phyloP scores from a whole-genome alignment of 2,329 filamentous ascomycete genomes.

The Alternaria rosae region DNA sequence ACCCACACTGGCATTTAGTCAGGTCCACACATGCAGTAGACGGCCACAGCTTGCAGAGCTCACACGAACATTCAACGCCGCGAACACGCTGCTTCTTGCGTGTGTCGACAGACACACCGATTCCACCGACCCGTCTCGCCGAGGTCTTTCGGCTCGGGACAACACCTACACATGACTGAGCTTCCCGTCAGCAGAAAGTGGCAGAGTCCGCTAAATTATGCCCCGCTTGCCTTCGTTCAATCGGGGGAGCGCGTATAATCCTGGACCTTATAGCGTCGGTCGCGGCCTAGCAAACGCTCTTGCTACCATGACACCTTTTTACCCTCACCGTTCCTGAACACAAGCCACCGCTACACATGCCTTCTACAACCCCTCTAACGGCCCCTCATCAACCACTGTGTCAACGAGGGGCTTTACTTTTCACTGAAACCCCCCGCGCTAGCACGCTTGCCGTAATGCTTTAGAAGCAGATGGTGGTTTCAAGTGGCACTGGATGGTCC shows the following conservation, averaged over 20 bases:
- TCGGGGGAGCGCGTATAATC: conserved; percentile 22
- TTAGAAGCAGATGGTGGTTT: conserved; percentile 45
- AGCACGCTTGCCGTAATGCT: conserved; percentile 43
- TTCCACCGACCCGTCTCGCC: conserved; percentile 1
- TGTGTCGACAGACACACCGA: conserved; percentile 1
- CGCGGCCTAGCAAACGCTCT: conserved; percentile 25
- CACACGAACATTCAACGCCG: conserved; percentile 2
- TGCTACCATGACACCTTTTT: conserved; percentile 16
- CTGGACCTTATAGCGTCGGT: conserved; percentile 24
- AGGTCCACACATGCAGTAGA: conserved; percentile 29
- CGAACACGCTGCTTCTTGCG: conserved; percentile 5
- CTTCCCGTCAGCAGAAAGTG: conserved; percentile 18
- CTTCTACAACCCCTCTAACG: conserved; percentile 3
- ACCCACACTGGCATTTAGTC: conserved; percentile 37
- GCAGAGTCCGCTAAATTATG: conserved; percentile 19
- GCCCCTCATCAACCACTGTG: conserved; percentile 17
- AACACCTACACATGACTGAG: conserved; percentile 6
- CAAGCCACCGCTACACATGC: conserved; percentile 12
- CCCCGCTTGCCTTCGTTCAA: conserved; percentile 24
- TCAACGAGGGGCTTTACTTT: conserved; percentile 31
- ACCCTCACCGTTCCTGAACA: conserved; percentile 25
- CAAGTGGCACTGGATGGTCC: conserved; percentile 33
- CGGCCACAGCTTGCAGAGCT: conserved; percentile 16
- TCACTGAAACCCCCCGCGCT: conserved; percentile 42
- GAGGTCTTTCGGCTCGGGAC: conserved; percentile 5